These are phyloP conservation scores for Corchorus capsularis DNA, from an alignment of 345 rosid species.

Conservation along the genomic window DNA sequence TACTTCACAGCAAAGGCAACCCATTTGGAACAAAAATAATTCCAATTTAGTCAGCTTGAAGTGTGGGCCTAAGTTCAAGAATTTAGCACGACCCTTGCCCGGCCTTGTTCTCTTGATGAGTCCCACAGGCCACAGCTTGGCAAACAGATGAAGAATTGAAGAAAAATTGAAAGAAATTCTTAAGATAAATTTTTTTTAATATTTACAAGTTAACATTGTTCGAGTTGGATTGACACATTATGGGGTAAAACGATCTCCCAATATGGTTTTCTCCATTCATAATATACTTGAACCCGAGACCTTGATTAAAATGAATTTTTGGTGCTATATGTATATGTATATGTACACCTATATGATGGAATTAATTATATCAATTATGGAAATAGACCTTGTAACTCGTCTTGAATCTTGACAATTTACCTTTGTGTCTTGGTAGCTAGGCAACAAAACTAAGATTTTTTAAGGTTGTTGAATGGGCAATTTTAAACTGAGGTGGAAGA, in stretches of 20 bases:
- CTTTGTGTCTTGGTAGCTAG: conserved; percentile 3
- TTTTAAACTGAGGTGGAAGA: conserved; percentile 1
- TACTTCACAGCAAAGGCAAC: conserved; percentile 14
- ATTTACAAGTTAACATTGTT: too few relatives aligned
- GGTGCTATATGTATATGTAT: too few relatives aligned
- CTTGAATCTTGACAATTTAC: conserved; percentile 5
- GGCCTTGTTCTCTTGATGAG: neutral
- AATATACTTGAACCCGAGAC: too few relatives aligned
- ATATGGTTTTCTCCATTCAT: too few relatives aligned
- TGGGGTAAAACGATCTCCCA: too few relatives aligned
- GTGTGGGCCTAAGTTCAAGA: neutral
- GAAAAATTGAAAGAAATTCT: too few relatives aligned
- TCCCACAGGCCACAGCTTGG: neutral
- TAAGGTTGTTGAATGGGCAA: conserved; percentile 8
- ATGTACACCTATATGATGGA: too few relatives aligned
- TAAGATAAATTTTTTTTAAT: too few relatives aligned
- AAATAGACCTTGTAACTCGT: conserved; percentile 5
- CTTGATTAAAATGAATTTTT: too few relatives aligned
- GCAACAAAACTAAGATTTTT: neutral
- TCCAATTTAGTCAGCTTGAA: neutral
- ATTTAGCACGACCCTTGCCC: too few relatives aligned
- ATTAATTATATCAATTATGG: neutral
- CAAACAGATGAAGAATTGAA: neutral
- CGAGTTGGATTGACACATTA: too few relatives aligned
- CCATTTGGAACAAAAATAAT: neutral